A percentile compares a stretch with the other conserved stretches of the same genome.
These are phyloP conservation scores for Fragilaria crotonensis DNA, from an alignment of 108 stramenopile species.

Conservation along the genomic window DNA sequence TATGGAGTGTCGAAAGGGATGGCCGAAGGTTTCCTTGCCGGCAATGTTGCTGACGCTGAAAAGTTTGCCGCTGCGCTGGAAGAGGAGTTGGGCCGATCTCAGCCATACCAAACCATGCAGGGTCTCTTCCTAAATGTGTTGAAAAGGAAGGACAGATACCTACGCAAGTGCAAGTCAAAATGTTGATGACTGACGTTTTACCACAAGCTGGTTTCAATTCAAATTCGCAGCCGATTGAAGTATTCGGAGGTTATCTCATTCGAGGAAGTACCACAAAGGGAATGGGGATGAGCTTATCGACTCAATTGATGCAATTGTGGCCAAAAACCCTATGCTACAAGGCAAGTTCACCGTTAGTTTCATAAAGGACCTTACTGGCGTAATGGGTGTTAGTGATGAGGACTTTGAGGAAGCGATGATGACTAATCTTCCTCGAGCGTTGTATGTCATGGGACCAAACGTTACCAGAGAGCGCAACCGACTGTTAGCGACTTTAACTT, in stretches of 20 bases:
- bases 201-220: conserved; percentile 45
- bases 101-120: conserved; percentile 1
- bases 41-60: not conserved
- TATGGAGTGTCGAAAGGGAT: conserved; percentile 10
- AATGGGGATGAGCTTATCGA: conserved; percentile 54
- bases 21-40: conserved; percentile 5
- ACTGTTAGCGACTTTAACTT: conserved; percentile 32
- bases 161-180: conserved; percentile 38
- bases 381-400: conserved; percentile 22
- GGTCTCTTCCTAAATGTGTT: conserved; percentile 54
- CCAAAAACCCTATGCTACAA: conserved; percentile 26
- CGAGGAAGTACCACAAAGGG: conserved; percentile 48
- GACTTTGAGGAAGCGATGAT: conserved; percentile 2
- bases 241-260: conserved; percentile 54
- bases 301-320: conserved; percentile 52
- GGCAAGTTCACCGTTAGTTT: conserved; percentile 55
- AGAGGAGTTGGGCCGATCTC: not conserved
- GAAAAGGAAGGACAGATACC: conserved; percentile 49
- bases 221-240: conserved; percentile 39
- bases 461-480: conserved; percentile 43
- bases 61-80: not conserved
- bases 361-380: conserved; percentile 43
- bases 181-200: conserved; percentile 46
- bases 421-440: conserved; percentile 28
- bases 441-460: conserved; percentile 60